A percentile compares a stretch with the other conserved stretches of the same genome.
phyloP scores from a whole-genome alignment of 495 filamentous ascomycete genomes.

The Aspergillus funiculosus region DNA sequence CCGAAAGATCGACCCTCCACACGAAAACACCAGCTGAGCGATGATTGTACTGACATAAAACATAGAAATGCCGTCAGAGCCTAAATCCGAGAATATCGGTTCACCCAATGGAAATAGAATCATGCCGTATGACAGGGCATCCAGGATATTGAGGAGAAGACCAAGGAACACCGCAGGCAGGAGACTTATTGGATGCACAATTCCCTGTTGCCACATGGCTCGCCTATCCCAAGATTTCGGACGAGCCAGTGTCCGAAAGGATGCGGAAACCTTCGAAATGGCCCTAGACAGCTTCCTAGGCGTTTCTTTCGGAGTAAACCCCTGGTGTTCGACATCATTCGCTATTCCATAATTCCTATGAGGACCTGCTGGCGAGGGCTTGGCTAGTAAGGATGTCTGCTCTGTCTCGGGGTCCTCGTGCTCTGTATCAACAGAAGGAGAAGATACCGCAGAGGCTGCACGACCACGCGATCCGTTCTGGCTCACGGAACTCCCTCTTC shows the following conservation, averaged over 20 bases:
- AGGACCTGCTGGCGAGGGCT: slow-evolving; percentile 22
- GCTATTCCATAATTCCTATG: slow-evolving; percentile 28
- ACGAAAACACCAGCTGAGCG: slow-evolving; percentile 87
- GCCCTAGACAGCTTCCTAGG: slow-evolving; percentile 17
- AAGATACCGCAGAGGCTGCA: slow-evolving; percentile 3
- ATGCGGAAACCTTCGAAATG: slow-evolving; percentile 23
- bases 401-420: slow-evolving; percentile 30
- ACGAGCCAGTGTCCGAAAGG: slow-evolving; percentile 32
- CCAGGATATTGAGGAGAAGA: slow-evolving; percentile 83
- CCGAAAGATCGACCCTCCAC: slow-evolving; percentile 76
- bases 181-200: slow-evolving; percentile 61
- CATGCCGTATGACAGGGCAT: slow-evolving; percentile 94
- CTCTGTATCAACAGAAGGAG: not conserved
- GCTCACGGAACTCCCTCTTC: slow-evolving; percentile 20
- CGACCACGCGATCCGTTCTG: slow-evolving; percentile 4
- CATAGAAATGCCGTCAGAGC: slow-evolving; percentile 92
- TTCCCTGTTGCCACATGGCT: slow-evolving; percentile 55
- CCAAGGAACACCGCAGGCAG: slow-evolving; percentile 85
- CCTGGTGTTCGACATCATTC: slow-evolving; percentile 39
- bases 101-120: slow-evolving; percentile 90
- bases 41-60: slow-evolving; percentile 98
- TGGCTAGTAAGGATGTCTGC: slow-evolving; percentile 39
- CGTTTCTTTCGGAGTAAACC: slow-evolving; percentile 7
- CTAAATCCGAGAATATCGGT: slow-evolving; percentile 73
- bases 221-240: slow-evolving; percentile 69